A percentile compares a stretch with the other conserved stretches of the same genome.
Evolutionary conservation across 495 filamentous ascomycete species (phyloP).

Genomic region (Filosporella fistucella): DNA sequence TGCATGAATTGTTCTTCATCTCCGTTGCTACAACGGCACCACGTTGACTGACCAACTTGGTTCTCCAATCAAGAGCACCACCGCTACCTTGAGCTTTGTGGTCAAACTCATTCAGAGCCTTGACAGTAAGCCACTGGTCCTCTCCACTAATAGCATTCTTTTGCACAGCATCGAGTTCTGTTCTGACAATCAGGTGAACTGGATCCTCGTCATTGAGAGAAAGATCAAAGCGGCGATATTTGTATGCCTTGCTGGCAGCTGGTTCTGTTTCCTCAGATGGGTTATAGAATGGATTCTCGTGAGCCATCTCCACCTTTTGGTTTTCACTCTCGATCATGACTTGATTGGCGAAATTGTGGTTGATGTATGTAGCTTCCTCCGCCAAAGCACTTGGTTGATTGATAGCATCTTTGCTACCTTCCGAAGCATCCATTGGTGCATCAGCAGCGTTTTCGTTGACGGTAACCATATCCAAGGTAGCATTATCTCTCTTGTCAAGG

Average conservation of each 20-base stretch:
- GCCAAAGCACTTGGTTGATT: slow-evolving; percentile 88
- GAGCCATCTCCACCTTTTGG: slow-evolving; percentile 71
- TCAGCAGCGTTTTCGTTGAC: slow-evolving; percentile 99
- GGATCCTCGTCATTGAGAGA: slow-evolving; percentile 93
- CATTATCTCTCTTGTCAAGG: slow-evolving; percentile 95
- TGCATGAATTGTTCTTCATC: slow-evolving; percentile 99
- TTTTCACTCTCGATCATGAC: slow-evolving; percentile 76
- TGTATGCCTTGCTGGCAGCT: slow-evolving; percentile 92
- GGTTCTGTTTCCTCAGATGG: slow-evolving; percentile 87
- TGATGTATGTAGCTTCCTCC: slow-evolving; percentile 98
- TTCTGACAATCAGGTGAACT: slow-evolving; percentile 84
- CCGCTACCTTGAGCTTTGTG: slow-evolving; percentile 93
- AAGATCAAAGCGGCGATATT: slow-evolving; percentile 94
- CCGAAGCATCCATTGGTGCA: slow-evolving; percentile 83
- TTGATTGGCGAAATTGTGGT: slow-evolving; percentile 97
- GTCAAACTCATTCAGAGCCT: slow-evolving; percentile 98
- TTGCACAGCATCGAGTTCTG: slow-evolving; percentile 92
- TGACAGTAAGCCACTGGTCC: slow-evolving; percentile 85
- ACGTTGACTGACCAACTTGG: slow-evolving; percentile 85
- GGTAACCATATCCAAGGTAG: slow-evolving; percentile 91
- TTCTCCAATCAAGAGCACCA: slow-evolving; percentile 91
- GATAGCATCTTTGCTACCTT: slow-evolving; percentile 90
- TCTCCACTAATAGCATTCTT: slow-evolving; percentile 88
- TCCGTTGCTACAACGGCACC: slow-evolving; percentile 98
- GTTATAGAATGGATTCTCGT: slow-evolving; percentile 98